Conservation (phyloP, 2,329 filamentous ascomycete genomes). For the Pseudogymnoascus sp. region DNA sequence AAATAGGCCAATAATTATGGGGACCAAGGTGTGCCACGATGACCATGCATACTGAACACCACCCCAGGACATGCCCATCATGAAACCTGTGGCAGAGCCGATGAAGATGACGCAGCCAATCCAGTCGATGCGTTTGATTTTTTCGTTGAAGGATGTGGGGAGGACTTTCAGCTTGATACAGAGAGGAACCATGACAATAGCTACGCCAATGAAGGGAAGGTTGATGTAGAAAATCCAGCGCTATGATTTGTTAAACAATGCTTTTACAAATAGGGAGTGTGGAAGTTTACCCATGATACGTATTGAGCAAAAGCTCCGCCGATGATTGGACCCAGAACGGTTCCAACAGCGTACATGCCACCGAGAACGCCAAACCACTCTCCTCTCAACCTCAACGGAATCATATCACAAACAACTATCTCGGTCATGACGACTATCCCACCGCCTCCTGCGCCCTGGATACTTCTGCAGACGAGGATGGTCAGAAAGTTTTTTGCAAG, state of each 20-base stretch:
- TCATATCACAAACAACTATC: constrained; percentile 36
- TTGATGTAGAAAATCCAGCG: constrained; percentile 19
- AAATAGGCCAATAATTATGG: constrained; percentile 43
- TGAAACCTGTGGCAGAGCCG: background rate
- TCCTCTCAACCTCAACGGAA: constrained; percentile 32
- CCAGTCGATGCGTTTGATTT: constrained; percentile 39
- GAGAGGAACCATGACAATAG: constrained; percentile 3
- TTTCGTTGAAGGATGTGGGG: background rate
- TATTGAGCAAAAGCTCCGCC: constrained; percentile 32
- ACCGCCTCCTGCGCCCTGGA: constrained; percentile 42
- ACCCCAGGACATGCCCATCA: constrained; percentile 27
- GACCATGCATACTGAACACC: constrained; percentile 55
- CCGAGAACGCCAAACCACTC: constrained; percentile 31
- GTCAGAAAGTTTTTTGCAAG: constrained; percentile 25
- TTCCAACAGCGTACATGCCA: constrained; percentile 17
- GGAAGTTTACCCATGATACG: constrained; percentile 18
- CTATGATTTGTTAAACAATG: constrained; percentile 29
- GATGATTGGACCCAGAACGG: constrained; percentile 26
- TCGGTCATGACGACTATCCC: constrained; percentile 37
- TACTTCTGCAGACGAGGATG: constrained; percentile 24
- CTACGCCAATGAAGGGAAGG: constrained; percentile 14
- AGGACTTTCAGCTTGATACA: background rate
- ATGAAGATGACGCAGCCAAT: constrained; percentile 8
- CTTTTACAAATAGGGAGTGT: constrained; percentile 21
- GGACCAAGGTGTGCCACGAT: constrained; percentile 50